Base-by-base conservation (phyloP, 257 asterid genomes). In the Lithospermum erythrorhizon region DNA sequence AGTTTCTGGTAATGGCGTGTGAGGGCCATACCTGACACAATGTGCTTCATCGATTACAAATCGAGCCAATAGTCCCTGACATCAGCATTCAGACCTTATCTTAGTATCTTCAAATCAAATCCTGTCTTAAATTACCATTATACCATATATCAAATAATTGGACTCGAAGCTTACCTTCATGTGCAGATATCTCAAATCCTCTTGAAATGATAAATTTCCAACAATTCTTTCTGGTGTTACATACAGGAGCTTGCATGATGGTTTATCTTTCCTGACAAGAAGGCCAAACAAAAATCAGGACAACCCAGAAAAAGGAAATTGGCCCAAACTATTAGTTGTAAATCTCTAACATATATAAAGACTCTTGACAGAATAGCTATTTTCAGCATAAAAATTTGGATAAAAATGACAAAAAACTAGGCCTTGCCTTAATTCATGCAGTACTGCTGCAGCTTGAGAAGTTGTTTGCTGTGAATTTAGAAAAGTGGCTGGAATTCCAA, bases 41-140 rank as follows among this genome's bases (percentile, higher is more conserved):
- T 93, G 98, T 68, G 98, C 97, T 83, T 93, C 98, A 78, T 93
- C 98, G 73, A 88, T 80, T 64, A 86, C 87, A 81, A 93, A 93
- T 68, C 95, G 97, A 58, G 95, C 94, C 70, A 93, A 73, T 56
- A 70, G 83, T 55, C 97, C 94, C 98, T 93, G 94, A 63, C 72
- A 75, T 64, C 61, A 61, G 70, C 61, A 55, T 59, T 30, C 47
- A 48, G 54, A 45, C 49, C 47, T 61, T 58, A 21, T 47, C 59
- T 70, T 59, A 55, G 61, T 6, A 30, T 64, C 58, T 61, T 32
- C 57, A 58, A 30, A 54, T 21, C 56, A 17, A 24, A 65, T 66
- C 57, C 62, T 53, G 29, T 35, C 66, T n/a, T 56, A 57, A 52
- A 68, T 29, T 23, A 57, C 55, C n/a, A n/a, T n/a, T n/a, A n/a